Conservation (phyloP, 73 alveolate species). For the Tetrahymena elliotti region DNA sequence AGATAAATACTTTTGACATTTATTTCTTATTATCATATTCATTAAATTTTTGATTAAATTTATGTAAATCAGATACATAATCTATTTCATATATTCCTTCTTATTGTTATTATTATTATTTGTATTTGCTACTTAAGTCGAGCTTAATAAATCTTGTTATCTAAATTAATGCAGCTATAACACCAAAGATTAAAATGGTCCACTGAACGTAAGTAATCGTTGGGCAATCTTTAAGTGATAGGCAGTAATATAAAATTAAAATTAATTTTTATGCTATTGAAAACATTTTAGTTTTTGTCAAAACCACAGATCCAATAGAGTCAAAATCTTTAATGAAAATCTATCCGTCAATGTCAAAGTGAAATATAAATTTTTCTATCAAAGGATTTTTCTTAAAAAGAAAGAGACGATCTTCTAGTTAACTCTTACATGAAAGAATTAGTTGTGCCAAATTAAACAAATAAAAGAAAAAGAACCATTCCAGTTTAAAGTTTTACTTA, state of each 20-base stretch:
- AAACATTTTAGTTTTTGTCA: not conserved
- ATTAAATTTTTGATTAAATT: too few species aligned
- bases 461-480: not conserved
- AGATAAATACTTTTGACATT: not conserved
- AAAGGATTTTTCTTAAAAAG: not conserved
- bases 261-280: not conserved
- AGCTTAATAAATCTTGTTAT: too few species aligned
- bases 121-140: too few species aligned
- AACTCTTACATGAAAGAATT: not conserved
- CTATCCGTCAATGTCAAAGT: not conserved
- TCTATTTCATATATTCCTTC: too few species aligned
- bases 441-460: not conserved
- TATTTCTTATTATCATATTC: too few species aligned
- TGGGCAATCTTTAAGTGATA: not conserved
- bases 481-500: not conserved
- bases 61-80: too few species aligned
- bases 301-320: not conserved
- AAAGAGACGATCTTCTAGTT: not conserved
- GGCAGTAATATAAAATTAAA: not conserved
- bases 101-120: too few species aligned
- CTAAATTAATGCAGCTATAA: too few species aligned
- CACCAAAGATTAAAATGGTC: too few species aligned
- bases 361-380: not conserved
- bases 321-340: not conserved
- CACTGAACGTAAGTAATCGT: not conserved